Conservation (phyloP, 2,329 filamentous ascomycete genomes). For the Tolypocladium inflatum region DNA sequence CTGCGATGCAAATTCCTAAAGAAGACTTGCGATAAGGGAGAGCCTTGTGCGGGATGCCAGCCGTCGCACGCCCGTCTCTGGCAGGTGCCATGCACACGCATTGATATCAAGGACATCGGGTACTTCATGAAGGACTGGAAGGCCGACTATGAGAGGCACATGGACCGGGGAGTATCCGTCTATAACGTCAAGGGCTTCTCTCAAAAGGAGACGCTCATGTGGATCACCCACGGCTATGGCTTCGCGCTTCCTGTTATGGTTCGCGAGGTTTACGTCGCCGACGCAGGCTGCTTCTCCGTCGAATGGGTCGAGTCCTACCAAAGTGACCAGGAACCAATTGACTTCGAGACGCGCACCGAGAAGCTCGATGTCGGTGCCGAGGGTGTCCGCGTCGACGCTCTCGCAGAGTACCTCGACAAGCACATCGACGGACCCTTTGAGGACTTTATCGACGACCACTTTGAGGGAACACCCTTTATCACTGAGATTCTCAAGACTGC, state of each 20-base stretch:
- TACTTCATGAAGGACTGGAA: slow-evolving; percentile 99
- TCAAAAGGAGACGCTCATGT: slow-evolving; percentile 61
- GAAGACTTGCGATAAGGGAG: slow-evolving; percentile 97
- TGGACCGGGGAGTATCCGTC: slow-evolving; percentile 77
- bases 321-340: slow-evolving; percentile 57
- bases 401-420: slow-evolving; percentile 89
- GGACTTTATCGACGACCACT: slow-evolving; percentile 90
- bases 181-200: slow-evolving; percentile 87
- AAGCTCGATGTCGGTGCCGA: slow-evolving; percentile 83
- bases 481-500: slow-evolving; percentile 95
- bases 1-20: slow-evolving; percentile 97
- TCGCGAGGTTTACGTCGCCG: slow-evolving; percentile 83
- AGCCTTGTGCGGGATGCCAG: slow-evolving; percentile 91
- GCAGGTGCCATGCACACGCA: slow-evolving; percentile 96
- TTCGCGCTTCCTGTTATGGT: slow-evolving; percentile 89
- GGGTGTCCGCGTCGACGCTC: slow-evolving; percentile 68
- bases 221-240: slow-evolving; percentile 94
- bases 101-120: slow-evolving; percentile 96
- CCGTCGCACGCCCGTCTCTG: slow-evolving; percentile 90
- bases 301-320: slow-evolving; percentile 85
- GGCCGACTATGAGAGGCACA: slow-evolving; percentile 88
- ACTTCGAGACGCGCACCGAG: slow-evolving; percentile 81
- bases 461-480: slow-evolving; percentile 89
- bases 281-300: slow-evolving; percentile 85
- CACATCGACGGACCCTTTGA: slow-evolving; percentile 91